A percentile compares a stretch with the other conserved stretches of the same genome.
These are phyloP conservation scores for Cyberlindnera galapagoensis DNA, from an alignment of 805 yeast genomes.

Conservation along the genomic window DNA sequence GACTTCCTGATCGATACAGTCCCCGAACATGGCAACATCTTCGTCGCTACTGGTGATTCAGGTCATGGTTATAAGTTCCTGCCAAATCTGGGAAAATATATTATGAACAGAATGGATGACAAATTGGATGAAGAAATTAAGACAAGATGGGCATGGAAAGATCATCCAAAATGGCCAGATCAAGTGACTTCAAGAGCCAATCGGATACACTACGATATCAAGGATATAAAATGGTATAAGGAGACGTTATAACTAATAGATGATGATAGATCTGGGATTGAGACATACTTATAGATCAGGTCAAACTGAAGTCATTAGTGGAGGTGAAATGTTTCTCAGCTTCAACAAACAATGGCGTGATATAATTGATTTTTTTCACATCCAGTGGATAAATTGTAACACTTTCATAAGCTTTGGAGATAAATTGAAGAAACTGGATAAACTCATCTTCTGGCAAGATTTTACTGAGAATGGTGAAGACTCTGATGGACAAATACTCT, in stretches of 20 bases:
- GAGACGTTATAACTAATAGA: slow-evolving; percentile 2
- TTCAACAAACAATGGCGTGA: too few species aligned
- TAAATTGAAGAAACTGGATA: too few species aligned
- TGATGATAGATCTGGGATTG: slow-evolving; percentile 2
- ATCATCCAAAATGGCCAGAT: slow-evolving; percentile 14
- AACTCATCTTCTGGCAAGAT: too few species aligned
- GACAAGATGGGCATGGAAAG: slow-evolving; percentile 30
- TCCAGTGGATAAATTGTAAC: too few species aligned
- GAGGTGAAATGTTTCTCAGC: too few species aligned
- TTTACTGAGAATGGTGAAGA: too few species aligned
- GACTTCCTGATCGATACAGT: slow-evolving; percentile 27
- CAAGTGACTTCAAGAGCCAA: slow-evolving; percentile 12
- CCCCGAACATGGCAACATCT: slow-evolving; percentile 23
- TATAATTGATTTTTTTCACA: too few species aligned
- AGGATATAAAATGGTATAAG: slow-evolving; percentile 15
- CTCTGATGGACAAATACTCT: too few species aligned
- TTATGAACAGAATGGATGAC: slow-evolving; percentile 26
- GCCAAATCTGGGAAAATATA: slow-evolving; percentile 30
- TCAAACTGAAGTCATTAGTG: too few species aligned
- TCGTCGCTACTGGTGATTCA: slow-evolving; percentile 32
- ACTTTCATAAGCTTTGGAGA: too few species aligned
- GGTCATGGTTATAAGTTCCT: slow-evolving; percentile 32
- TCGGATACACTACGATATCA: slow-evolving; percentile 15
- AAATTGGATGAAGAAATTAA: slow-evolving; percentile 22
- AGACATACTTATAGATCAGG: neutral